Evolutionary conservation across 176 grass and related monocot genomes (phyloP).

Genomic region (Oryza glaberrima): DNA sequence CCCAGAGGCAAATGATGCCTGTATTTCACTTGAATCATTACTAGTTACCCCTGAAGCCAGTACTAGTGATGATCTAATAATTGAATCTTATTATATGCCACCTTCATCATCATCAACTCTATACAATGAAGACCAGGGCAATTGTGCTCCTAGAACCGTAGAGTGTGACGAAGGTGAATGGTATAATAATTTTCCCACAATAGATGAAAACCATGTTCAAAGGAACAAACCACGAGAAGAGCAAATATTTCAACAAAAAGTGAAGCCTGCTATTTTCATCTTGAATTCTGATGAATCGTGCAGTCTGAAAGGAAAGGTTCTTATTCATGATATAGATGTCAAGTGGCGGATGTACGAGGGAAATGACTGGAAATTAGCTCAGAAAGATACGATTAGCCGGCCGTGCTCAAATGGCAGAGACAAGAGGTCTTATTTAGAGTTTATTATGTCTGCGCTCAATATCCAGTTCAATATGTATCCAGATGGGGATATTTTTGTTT

Average conservation of each 20-base stretch:
- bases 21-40: slow-evolving; percentile 36
- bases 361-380: slow-evolving; percentile 67
- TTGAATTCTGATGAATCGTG: slow-evolving; percentile 48
- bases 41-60: slow-evolving; percentile 36
- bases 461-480: slow-evolving; percentile 89
- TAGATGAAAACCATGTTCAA: slow-evolving; percentile 95
- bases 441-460: slow-evolving; percentile 65
- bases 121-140: slow-evolving; percentile 30
- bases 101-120: slow-evolving; percentile 40
- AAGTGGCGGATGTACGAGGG: slow-evolving; percentile 85
- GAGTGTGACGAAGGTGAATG: slow-evolving; percentile 71
- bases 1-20: slow-evolving; percentile 11
- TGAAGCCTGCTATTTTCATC: slow-evolving; percentile 43
- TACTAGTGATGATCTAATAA: slow-evolving; percentile 59
- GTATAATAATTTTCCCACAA: slow-evolving; percentile 66
- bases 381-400: slow-evolving; percentile 40
- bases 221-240: slow-evolving; percentile 34
- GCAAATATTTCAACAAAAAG: slow-evolving; percentile 44
- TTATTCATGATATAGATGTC: slow-evolving; percentile 77
- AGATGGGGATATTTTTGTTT: slow-evolving; percentile 77
- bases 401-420: slow-evolving; percentile 62
- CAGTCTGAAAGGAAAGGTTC: slow-evolving; percentile 76
- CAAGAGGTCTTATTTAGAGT: slow-evolving; percentile 66
- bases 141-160: slow-evolving; percentile 38
- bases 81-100: slow-evolving; percentile 78